Conservation (phyloP, 164 flowering plant species). For the Pachysandra terminalis region DNA sequence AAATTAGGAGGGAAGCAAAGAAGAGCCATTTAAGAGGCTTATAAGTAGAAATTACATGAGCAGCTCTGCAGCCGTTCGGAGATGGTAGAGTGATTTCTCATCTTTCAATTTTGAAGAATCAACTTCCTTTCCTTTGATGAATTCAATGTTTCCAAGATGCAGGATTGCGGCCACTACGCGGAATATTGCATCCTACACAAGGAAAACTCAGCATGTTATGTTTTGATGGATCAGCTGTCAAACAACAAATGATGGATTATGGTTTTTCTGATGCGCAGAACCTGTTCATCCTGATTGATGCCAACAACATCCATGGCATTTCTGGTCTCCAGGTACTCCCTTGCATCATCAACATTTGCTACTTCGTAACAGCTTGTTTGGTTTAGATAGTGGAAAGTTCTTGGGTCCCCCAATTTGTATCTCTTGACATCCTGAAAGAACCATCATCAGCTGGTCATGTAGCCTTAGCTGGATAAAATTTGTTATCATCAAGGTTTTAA, state of each 20-base stretch:
- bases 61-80: constrained; percentile 72
- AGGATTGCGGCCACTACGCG: constrained; percentile 82
- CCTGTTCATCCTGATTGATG: constrained; percentile 79
- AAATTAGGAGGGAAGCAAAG: neutral
- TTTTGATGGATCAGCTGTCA: neutral
- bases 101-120: constrained; percentile 76
- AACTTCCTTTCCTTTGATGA: constrained; percentile 61
- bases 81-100: constrained; percentile 63
- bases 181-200: constrained; percentile 70
- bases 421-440: constrained; percentile 60
- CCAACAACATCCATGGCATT: constrained; percentile 91
- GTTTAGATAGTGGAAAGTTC: constrained; percentile 72
- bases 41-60: constrained; percentile 42
- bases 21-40: neutral
- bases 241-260: neutral
- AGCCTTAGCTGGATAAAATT: neutral
- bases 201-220: constrained; percentile 10
- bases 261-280: constrained; percentile 12
- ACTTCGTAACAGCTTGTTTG: constrained; percentile 76
- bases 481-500: too few species aligned
- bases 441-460: neutral
- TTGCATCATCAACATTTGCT: constrained; percentile 65
- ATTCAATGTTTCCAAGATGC: constrained; percentile 77
- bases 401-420: constrained; percentile 68
- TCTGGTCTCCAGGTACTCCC: constrained; percentile 70